Base-by-base conservation (phyloP, 495 filamentous ascomycete genomes). In the Penicillium alfredii region DNA sequence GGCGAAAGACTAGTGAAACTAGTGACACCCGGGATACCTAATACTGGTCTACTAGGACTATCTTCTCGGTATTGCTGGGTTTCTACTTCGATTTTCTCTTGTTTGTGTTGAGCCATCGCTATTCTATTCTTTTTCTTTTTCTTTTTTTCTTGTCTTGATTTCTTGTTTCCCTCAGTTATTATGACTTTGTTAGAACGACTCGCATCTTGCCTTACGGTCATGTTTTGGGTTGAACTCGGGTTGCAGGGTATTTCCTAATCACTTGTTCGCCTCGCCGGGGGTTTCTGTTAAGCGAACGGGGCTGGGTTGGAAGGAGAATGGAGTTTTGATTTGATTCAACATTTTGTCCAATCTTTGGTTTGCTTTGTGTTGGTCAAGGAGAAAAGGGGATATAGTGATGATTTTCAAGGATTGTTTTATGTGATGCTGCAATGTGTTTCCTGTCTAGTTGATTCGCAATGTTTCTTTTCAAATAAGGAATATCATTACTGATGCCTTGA, bases 1-100 rank as follows among this genome's bases (percentile, higher is more conserved):
- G 63, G 15, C 54, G 65, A 33, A 67, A 60, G 49, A 39, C 33
- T 9, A 38, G 35, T 5, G 48, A 47, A 12, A 39, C 33, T 9
- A 38, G 35, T 5, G 48, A 47, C 9, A 15, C 12, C 27, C 22
- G 24, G 15, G 38, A 41, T 11, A 13, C 11, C 15, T 22, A 41
- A 29, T 8, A n/a, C n/a, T n/a, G n/a, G n/a, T n/a, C n/a, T n/a
- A n/a, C n/a, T n/a, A n/a, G n/a, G n/a, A n/a, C n/a, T n/a, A n/a
- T n/a, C n/a, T n/a, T n/a, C n/a, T n/a, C n/a, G n/a, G n/a, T n/a
- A n/a, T n/a, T n/a, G n/a, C n/a, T n/a, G n/a, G n/a, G n/a, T n/a
- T n/a, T n/a, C n/a, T n/a, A n/a, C n/a, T n/a, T n/a, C n/a, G n/a
- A 30, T 8, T 14, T 30, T 30, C 28, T 17, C 8, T 27, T n/a